phyloP scores from a whole-genome alignment of 306 rosid species.

The Dalbergia cultrata region DNA sequence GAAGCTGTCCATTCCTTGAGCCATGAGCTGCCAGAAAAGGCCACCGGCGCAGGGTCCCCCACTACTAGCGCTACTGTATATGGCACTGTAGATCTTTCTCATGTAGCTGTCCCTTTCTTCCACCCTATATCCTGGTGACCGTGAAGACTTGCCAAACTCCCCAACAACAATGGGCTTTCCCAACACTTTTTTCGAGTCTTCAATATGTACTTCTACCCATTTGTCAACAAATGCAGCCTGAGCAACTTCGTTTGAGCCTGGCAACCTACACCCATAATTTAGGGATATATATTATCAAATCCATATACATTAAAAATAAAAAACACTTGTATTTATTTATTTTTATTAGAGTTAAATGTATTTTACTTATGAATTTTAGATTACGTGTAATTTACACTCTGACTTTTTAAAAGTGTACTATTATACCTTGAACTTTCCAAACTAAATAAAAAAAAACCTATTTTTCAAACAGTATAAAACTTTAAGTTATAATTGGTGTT shows the following conservation, averaged over 20 bases:
- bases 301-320: too few relatives aligned
- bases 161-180: slow-evolving; percentile 45
- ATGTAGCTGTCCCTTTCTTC: slow-evolving; percentile 39
- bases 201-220: slow-evolving; percentile 43
- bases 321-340: background rate
- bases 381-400: too few relatives aligned
- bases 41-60: slow-evolving; percentile 54
- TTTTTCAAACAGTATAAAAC: too few relatives aligned
- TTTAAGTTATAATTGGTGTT: too few relatives aligned
- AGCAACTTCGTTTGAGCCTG: slow-evolving; percentile 19
- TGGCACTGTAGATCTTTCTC: slow-evolving; percentile 34
- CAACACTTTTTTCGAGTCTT: slow-evolving; percentile 27
- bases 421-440: too few relatives aligned
- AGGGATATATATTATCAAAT: too few relatives aligned
- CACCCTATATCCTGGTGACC: slow-evolving; percentile 33
- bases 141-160: slow-evolving; percentile 54
- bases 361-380: too few relatives aligned
- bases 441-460: too few relatives aligned
- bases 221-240: slow-evolving; percentile 46
- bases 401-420: too few relatives aligned
- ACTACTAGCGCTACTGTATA: slow-evolving; percentile 33
- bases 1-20: slow-evolving; percentile 49
- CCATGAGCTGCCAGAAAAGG: slow-evolving; percentile 59
- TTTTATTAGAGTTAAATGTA: too few relatives aligned
- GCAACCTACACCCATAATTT: slow-evolving; percentile 34